These are phyloP conservation scores for Solanum corneliomulleri DNA, from an alignment of 257 asterid species.

Conservation along the genomic window DNA sequence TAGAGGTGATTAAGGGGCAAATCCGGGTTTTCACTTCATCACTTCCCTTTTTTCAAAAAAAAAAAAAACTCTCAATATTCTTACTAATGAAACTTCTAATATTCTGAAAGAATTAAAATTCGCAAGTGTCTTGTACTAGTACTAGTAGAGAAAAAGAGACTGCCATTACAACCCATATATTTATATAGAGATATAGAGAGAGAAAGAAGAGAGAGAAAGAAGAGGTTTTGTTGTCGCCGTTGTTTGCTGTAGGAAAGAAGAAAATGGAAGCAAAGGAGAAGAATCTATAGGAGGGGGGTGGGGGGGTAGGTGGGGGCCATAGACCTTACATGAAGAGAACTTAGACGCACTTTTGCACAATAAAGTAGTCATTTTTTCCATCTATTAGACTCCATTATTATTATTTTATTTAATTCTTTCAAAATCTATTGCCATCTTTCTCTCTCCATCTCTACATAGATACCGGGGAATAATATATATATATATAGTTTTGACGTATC, in stretches of 20 bases:
- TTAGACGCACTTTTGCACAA: conserved; percentile 57
- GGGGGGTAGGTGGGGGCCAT: conserved; percentile 41
- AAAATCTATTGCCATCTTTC: not conserved
- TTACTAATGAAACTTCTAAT: not conserved
- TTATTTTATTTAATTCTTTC: not conserved
- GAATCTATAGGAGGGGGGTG: conserved; percentile 1
- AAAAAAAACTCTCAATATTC: not conserved
- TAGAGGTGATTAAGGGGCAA: not conserved
- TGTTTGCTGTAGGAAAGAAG: conserved; percentile 7
- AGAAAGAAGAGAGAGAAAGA: not conserved
- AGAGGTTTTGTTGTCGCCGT: not conserved
- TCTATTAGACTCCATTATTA: not conserved
- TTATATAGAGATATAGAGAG: not conserved
- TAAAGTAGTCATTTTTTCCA: conserved; percentile 13
- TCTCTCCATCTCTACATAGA: not conserved
- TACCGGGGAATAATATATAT: not conserved
- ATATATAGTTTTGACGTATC: not conserved
- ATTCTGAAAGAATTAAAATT: not conserved
- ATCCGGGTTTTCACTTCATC: not conserved
- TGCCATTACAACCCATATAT: not conserved
- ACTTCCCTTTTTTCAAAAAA: not conserved
- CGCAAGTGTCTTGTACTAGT: not conserved
- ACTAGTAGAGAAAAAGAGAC: not conserved
- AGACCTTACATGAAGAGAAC: conserved; percentile 68
- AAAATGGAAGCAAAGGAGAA: conserved; percentile 2